Evolutionary conservation across 78 protist species (phyloP).

Genomic region (Creolimax fragrantissima): DNA sequence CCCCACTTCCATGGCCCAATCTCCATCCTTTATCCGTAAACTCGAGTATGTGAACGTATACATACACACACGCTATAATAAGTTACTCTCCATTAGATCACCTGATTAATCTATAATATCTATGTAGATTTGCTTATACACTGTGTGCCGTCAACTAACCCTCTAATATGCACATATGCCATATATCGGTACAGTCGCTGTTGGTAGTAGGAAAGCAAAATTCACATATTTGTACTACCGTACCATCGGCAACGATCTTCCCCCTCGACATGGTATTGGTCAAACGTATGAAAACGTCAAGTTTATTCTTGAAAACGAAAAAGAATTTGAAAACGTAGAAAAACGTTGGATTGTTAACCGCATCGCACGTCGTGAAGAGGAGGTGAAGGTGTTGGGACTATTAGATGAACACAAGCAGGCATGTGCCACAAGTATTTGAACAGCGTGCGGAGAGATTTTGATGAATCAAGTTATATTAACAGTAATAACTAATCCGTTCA

Average conservation of each 20-base stretch:
- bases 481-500: too few relatives aligned
- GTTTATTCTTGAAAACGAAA: slow-evolving; percentile 23
- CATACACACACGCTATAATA: background rate
- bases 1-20: background rate
- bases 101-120: too few relatives aligned
- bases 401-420: slow-evolving; percentile 3
- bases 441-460: too few relatives aligned
- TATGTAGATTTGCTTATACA: background rate
- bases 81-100: too few relatives aligned
- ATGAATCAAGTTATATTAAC: too few relatives aligned
- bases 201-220: background rate
- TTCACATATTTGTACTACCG: slow-evolving; percentile 11
- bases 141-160: background rate
- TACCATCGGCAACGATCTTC: slow-evolving; percentile 25
- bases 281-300: slow-evolving; percentile 14
- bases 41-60: background rate
- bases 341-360: slow-evolving; percentile 28
- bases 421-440: too few relatives aligned
- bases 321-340: background rate
- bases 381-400: background rate
- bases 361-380: background rate
- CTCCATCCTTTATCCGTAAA: background rate
- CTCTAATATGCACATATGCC: background rate
- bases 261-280: slow-evolving; percentile 27
- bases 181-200: background rate